Percentiles rank a stretch among this genome's conserved stretches.
Evolutionary conservation across 805 yeast genomes (phyloP).

Genomic region (Candida ponderosae): DNA sequence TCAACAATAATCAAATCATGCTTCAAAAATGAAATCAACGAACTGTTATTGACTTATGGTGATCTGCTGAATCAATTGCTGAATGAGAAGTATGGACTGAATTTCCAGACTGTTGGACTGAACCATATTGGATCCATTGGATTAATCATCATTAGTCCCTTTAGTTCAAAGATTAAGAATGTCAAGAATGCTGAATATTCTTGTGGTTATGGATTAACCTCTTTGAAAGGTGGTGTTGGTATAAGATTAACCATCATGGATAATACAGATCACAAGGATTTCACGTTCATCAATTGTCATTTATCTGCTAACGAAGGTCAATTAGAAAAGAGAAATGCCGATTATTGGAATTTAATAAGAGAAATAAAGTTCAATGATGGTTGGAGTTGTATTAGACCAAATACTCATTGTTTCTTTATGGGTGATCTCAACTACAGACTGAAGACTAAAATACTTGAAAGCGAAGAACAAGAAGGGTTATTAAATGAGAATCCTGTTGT

Average conservation of each 20-base stretch:
- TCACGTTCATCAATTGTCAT: conserved; percentile 67
- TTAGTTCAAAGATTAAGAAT: conserved; percentile 19
- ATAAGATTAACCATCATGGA: conserved; percentile 35
- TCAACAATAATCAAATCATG: conserved; percentile 50
- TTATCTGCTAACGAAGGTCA: conserved; percentile 74
- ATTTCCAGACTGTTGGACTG: conserved; percentile 34
- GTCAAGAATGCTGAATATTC: conserved; percentile 28
- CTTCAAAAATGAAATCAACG: conserved; percentile 28
- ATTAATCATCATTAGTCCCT: conserved; percentile 40
- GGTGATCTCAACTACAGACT: conserved; percentile 84
- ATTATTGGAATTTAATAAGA: conserved; percentile 41
- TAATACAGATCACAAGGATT: conserved; percentile 11
- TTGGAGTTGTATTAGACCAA: conserved; percentile 41
- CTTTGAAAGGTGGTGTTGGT: conserved; percentile 71
- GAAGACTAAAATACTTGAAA: conserved; percentile 3
- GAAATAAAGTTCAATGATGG: conserved; percentile 54
- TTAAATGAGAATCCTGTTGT: conserved; percentile 9
- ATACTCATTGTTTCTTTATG: conserved; percentile 57
- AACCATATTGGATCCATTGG: conserved; percentile 54
- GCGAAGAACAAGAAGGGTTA: conserved; percentile 7
- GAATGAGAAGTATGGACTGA: conserved; percentile 23
- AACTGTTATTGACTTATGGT: conserved; percentile 28
- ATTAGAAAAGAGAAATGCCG: conserved; percentile 39
- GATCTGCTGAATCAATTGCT: conserved; percentile 28
- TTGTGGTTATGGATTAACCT: conserved; percentile 53